Conservation (phyloP, 768 basidiomycete species). For the Sarcodon sp. region DNA sequence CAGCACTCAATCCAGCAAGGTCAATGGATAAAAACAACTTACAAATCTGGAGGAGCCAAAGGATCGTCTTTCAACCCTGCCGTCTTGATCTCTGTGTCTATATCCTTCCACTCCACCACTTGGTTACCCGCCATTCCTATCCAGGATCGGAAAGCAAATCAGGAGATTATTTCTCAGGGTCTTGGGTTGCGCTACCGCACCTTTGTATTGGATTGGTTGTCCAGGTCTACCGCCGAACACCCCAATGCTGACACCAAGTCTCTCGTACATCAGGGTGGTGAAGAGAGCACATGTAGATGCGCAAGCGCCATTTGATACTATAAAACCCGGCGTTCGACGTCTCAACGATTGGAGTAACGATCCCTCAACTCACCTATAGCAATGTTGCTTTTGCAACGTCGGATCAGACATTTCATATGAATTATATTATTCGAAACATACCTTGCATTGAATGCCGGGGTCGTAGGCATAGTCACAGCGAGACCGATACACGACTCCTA, state of each 20-base stretch:
- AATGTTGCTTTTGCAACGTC: slow-evolving; percentile 6
- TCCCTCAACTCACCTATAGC: too few species aligned
- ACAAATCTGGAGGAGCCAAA: slow-evolving; percentile 24
- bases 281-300: slow-evolving; percentile 57
- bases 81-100: slow-evolving; percentile 51
- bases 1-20: neutral
- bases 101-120: slow-evolving; percentile 46
- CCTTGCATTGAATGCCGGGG: slow-evolving; percentile 34
- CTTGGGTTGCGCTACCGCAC: slow-evolving; percentile 6
- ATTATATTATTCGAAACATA: slow-evolving; percentile 7
- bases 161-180: neutral
- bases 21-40: slow-evolving; percentile 4
- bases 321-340: slow-evolving; percentile 12
- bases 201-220: slow-evolving; percentile 36
- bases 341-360: too few species aligned
- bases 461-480: slow-evolving; percentile 22
- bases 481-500: slow-evolving; percentile 16
- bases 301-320: slow-evolving; percentile 45
- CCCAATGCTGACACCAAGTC: slow-evolving; percentile 36
- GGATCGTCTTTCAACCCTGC: slow-evolving; percentile 21
- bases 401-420: neutral
- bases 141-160: neutral
- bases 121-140: slow-evolving; percentile 47
- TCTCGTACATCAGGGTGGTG: slow-evolving; percentile 46
- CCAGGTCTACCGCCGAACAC: slow-evolving; percentile 47